Evolutionary conservation across 208 protist genomes (phyloP).

Genomic region (Trypanosoma vivax): DNA sequence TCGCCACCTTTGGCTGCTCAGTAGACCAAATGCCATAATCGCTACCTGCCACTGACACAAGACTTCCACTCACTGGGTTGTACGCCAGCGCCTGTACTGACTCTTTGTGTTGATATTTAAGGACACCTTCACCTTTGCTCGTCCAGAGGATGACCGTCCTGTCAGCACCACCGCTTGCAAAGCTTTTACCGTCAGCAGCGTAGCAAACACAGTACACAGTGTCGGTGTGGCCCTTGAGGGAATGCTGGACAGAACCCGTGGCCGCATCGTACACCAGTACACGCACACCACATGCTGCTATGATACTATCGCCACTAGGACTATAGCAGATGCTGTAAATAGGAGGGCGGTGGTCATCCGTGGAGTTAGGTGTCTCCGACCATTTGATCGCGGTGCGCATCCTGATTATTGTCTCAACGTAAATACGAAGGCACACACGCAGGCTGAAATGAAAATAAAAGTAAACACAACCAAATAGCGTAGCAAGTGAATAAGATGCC

Average conservation of each 20-base stretch:
- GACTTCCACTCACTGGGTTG: conserved; percentile 86
- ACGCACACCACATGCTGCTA: conserved; percentile 83
- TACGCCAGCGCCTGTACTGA: conserved; percentile 91
- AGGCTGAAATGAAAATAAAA: neutral
- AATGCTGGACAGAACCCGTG: conserved; percentile 87
- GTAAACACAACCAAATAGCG: neutral
- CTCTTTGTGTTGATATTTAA: conserved; percentile 95
- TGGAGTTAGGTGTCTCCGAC: conserved; percentile 43
- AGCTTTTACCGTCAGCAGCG: conserved; percentile 84
- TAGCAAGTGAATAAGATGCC: neutral
- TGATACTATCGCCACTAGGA: conserved; percentile 85
- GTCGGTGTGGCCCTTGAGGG: conserved; percentile 93
- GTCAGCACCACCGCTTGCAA: conserved; percentile 93
- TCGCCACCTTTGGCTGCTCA: conserved; percentile 86
- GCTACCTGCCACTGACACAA: conserved; percentile 82
- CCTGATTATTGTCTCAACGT: neutral
- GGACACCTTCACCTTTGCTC: conserved; percentile 86
- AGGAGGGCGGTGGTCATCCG: conserved; percentile 43
- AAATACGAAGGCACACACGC: neutral
- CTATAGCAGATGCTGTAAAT: conserved; percentile 86
- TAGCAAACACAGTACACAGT: conserved; percentile 90
- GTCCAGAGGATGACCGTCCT: conserved; percentile 95
- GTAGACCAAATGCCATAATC: conserved; percentile 96
- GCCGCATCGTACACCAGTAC: conserved; percentile 92
- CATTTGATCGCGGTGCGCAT: conserved; percentile 74